Conservation (phyloP, 768 basidiomycete species). For the Baorangia bicolor region DNA sequence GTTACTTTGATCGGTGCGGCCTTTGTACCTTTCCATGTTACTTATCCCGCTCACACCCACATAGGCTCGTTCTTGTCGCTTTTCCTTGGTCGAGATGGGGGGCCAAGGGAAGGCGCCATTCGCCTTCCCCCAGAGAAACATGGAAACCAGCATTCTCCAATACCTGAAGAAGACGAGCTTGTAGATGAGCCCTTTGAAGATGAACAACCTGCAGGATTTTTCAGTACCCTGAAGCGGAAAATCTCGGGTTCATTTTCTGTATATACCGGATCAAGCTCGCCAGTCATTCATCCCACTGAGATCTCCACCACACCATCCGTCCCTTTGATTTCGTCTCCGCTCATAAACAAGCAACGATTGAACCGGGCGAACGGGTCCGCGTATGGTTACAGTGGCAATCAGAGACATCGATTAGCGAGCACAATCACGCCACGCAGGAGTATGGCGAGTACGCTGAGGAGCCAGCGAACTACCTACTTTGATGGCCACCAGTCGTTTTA, state of each 20-base stretch:
- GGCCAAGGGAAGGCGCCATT: slow-evolving; percentile 83
- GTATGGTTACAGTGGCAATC: slow-evolving; percentile 68
- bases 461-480: slow-evolving; percentile 47
- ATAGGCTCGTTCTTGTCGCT: slow-evolving; percentile 83
- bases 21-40: background rate
- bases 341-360: slow-evolving; percentile 44
- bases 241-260: slow-evolving; percentile 57
- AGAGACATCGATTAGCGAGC: slow-evolving; percentile 54
- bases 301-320: slow-evolving; percentile 40
- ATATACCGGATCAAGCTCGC: slow-evolving; percentile 54
- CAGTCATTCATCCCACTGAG: slow-evolving; percentile 37
- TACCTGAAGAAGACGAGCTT: slow-evolving; percentile 65
- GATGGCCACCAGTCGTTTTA: slow-evolving; percentile 43
- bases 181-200: slow-evolving; percentile 48
- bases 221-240: slow-evolving; percentile 45
- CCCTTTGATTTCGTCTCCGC: slow-evolving; percentile 44
- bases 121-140: slow-evolving; percentile 79
- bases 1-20: slow-evolving; percentile 69
- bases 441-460: slow-evolving; percentile 48
- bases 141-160: slow-evolving; percentile 42
- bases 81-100: slow-evolving; percentile 90
- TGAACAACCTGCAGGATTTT: slow-evolving; percentile 33
- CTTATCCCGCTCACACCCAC: background rate
- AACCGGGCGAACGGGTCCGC: slow-evolving; percentile 73
- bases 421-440: slow-evolving; percentile 52